Percentiles rank a stretch among this genome's conserved stretches.
phyloP scores from a whole-genome alignment of 1,139 yeast genomes.

The Hyphopichia khmerensis region DNA sequence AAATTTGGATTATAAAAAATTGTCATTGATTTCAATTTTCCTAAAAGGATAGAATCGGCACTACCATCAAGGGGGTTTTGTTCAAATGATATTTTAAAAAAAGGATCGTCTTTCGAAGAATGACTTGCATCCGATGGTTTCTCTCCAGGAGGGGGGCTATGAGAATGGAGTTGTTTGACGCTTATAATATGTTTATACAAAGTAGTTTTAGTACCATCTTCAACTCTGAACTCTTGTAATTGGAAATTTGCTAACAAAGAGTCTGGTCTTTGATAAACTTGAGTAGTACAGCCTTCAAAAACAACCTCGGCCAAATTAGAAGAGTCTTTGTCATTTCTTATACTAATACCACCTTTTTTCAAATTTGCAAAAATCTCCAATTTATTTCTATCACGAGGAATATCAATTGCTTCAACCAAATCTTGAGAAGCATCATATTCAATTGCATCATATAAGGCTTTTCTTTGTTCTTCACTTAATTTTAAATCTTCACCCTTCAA shows the following conservation, averaged over 20 bases:
- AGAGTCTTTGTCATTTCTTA: constrained; percentile 41
- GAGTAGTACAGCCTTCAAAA: constrained; percentile 80
- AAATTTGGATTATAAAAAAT: constrained; percentile 83
- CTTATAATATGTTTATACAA: constrained; percentile 86
- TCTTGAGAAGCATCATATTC: constrained; percentile 78
- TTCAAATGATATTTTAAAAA: constrained; percentile 82
- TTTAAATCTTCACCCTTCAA: constrained; percentile 35
- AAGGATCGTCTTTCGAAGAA: constrained; percentile 47
- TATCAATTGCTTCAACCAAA: constrained; percentile 51
- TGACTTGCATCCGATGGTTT: neutral
- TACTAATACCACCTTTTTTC: constrained; percentile 72
- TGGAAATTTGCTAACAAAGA: constrained; percentile 73
- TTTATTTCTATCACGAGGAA: constrained; percentile 73
- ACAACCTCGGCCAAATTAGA: constrained; percentile 69
- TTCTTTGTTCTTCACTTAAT: constrained; percentile 60
- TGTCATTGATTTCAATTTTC: constrained; percentile 83
- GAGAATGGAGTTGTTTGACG: constrained; percentile 60
- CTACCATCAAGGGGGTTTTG: constrained; percentile 78
- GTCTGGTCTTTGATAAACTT: constrained; percentile 74
- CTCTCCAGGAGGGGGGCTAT: constrained; percentile 6
- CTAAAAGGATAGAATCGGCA: constrained; percentile 76
- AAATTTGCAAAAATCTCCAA: constrained; percentile 67
- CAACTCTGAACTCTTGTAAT: constrained; percentile 77
- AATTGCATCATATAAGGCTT: constrained; percentile 90
- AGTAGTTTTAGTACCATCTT: constrained; percentile 77